Evolutionary conservation across 441 rosid genomes (phyloP).

Genomic region (Gossypium lobatum): DNA sequence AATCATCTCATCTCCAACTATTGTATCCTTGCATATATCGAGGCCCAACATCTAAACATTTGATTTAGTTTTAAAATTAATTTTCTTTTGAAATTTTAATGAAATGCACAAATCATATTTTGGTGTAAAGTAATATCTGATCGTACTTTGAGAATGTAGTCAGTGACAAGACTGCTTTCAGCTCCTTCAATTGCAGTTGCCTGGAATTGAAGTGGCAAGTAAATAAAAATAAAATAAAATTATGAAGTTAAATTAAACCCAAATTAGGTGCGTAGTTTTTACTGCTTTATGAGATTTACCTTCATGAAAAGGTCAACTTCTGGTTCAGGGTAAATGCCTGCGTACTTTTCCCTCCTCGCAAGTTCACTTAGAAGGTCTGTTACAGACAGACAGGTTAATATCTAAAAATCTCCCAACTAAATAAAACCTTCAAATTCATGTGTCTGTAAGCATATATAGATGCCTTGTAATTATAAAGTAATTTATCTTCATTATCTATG

Average conservation of each 20-base stretch:
- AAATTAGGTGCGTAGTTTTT: neutral
- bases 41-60: conserved; percentile 64
- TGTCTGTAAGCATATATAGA: neutral
- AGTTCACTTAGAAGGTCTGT: conserved; percentile 51
- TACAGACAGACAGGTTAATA: neutral
- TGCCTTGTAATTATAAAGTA: neutral
- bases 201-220: conserved; percentile 16
- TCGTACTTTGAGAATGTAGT: conserved; percentile 57
- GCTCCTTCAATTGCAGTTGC: conserved; percentile 65
- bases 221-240: neutral
- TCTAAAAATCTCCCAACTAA: neutral
- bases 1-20: conserved; percentile 81
- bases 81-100: neutral
- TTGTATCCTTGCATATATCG: conserved; percentile 82
- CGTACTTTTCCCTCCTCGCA: conserved; percentile 50
- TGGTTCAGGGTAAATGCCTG: conserved; percentile 59
- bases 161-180: conserved; percentile 53
- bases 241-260: too few species aligned
- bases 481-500: neutral
- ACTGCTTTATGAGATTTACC: conserved; percentile 18
- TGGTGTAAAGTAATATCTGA: neutral
- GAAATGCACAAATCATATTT: neutral
- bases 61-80: neutral
- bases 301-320: conserved; percentile 70
- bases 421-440: neutral